Conservation (phyloP, 2,329 filamentous ascomycete species). For the Onygena corvina region DNA sequence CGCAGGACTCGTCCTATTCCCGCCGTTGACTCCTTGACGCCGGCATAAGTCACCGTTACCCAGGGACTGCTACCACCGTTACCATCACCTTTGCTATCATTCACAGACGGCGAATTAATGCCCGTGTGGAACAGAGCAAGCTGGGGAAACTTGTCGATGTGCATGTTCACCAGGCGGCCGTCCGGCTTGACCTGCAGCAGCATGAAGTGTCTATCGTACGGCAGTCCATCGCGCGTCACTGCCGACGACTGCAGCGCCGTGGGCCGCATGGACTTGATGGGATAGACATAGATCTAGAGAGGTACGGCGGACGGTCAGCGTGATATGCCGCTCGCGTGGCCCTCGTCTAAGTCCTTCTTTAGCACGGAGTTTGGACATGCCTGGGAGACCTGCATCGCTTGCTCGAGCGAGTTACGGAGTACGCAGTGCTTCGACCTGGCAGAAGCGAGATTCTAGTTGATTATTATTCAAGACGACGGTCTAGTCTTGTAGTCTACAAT, state of each 20-base stretch:
- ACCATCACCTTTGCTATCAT: slow-evolving; percentile 13
- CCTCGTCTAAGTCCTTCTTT: too few relatives aligned
- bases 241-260: slow-evolving; percentile 43
- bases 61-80: slow-evolving; percentile 11
- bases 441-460: too few relatives aligned
- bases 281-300: slow-evolving; percentile 54
- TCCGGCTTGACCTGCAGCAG: slow-evolving; percentile 42
- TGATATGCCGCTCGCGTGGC: too few relatives aligned
- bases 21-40: not conserved
- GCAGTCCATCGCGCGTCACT: slow-evolving; percentile 51
- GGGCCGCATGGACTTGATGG: slow-evolving; percentile 59
- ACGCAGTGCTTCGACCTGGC: too few relatives aligned
- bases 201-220: slow-evolving; percentile 60
- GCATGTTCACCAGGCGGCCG: slow-evolving; percentile 43
- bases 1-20: slow-evolving; percentile 31
- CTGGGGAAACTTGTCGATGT: slow-evolving; percentile 45
- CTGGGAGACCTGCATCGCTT: slow-evolving; percentile 8
- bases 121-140: slow-evolving; percentile 54
- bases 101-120: slow-evolving; percentile 29
- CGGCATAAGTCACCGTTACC: slow-evolving; percentile 33
- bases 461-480: too few relatives aligned
- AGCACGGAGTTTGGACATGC: too few relatives aligned
- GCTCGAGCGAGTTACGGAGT: not conserved
- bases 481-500: too few relatives aligned
- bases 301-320: too few relatives aligned